Base-by-base conservation (phyloP, 2,329 filamentous ascomycete species). In the Trichoderma atrobrunneum region DNA sequence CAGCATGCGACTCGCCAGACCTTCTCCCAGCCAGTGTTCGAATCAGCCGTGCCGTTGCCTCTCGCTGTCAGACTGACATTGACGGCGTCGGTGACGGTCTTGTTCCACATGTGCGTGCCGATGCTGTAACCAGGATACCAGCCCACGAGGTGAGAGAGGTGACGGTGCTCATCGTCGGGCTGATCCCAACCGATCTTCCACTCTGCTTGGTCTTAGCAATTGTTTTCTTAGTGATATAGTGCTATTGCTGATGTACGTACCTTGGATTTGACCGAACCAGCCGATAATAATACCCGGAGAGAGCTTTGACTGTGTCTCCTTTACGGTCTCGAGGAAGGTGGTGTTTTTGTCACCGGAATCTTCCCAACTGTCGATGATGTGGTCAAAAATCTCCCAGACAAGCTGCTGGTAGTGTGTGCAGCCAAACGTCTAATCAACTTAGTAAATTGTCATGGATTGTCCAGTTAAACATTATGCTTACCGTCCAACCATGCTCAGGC, bases 1-100 rank as follows among this genome's bases (percentile, higher is more conserved):
- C 87, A 89, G 77, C 86, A 88, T 0, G 87, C 87, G 0, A 84
- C 78, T 0, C 88, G 84, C 87, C 87, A 89, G 1, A 89, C 84
- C 73, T 89, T 89, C 21, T 82, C 86, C 88, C 87, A 89, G 0
- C 87, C 87, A 0, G 87, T 82, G 73, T 89, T 86, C 1, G 85
- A 82, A 65, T 89, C 87, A 0, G 78, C 81, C 28, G 83, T 84
- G 2, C 87, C 86, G 2, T 78, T 75, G 0, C 86, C 87, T 10
- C 87, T 84, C 1, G 82, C 80, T 10, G 81, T 76, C 0, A 90
- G 81, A 0, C 84, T 85, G 0, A 82, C 82, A 6, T 76, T 77
- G 1, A 89, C 80, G 1, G 86, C 86, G 3, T 78, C 71, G 48
- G 84, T 82, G 28, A 76, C 85, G 1, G 76, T 78, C 77, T 87